A percentile compares a stretch with the other conserved stretches of the same genome.
Evolutionary conservation across 345 rosid species (phyloP).

Genomic region (Camelina sativa): DNA sequence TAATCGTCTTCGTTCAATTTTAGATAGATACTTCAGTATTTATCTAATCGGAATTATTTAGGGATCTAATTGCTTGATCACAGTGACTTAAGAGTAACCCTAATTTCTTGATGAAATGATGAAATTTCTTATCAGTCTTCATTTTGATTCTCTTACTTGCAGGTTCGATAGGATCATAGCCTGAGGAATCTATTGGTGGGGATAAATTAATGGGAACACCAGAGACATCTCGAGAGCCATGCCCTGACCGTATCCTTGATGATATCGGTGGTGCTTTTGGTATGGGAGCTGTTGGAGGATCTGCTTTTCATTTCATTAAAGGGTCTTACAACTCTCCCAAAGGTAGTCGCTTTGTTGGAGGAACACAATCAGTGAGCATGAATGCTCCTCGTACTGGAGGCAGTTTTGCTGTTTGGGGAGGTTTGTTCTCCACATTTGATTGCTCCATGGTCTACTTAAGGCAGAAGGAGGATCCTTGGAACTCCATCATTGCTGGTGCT

Average conservation of each 20-base stretch:
- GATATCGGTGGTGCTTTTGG: constrained; percentile 86
- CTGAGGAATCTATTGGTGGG: background rate
- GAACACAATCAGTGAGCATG: constrained; percentile 71
- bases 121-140: background rate
- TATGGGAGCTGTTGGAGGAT: constrained; percentile 87
- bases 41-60: background rate
- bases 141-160: background rate
- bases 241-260: constrained; percentile 82
- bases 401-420: constrained; percentile 88
- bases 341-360: constrained; percentile 65
- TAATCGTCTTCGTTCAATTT: background rate
- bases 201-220: constrained; percentile 65
- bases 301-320: constrained; percentile 74
- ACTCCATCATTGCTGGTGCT: constrained; percentile 82
- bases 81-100: constrained; percentile 19
- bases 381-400: constrained; percentile 82
- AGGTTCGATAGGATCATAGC: constrained; percentile 5
- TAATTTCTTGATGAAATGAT: background rate
- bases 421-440: constrained; percentile 75
- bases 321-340: constrained; percentile 66
- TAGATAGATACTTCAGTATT: background rate
- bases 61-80: constrained; percentile 1
- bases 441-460: constrained; percentile 79
- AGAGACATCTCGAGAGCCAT: constrained; percentile 80
- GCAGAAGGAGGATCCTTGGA: constrained; percentile 93